Evolutionary conservation across 305 asterid genomes (phyloP).

Genomic region (Solanum hybrid): DNA sequence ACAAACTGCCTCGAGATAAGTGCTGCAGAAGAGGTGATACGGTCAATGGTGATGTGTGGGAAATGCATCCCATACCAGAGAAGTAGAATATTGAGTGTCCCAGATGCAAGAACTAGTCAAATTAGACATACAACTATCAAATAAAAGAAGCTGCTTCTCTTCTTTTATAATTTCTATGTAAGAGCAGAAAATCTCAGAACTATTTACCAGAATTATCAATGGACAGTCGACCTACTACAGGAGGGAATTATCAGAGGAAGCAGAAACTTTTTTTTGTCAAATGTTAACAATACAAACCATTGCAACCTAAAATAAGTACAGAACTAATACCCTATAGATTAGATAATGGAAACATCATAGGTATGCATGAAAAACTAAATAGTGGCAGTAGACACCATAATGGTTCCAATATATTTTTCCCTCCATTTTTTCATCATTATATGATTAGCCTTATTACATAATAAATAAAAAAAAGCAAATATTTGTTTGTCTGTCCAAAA

Average conservation of each 20-base stretch:
- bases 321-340: background rate
- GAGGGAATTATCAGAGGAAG: background rate
- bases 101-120: background rate
- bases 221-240: background rate
- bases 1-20: constrained; percentile 88
- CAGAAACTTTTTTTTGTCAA: background rate
- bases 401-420: background rate
- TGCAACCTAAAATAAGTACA: background rate
- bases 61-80: background rate
- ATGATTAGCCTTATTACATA: background rate
- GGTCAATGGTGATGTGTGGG: constrained; percentile 6
- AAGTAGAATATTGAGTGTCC: background rate
- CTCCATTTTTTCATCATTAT: background rate
- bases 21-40: constrained; percentile 38
- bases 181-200: background rate
- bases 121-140: background rate
- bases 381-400: background rate
- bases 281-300: background rate
- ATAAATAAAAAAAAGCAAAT: no score
- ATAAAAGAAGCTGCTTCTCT: background rate
- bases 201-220: background rate
- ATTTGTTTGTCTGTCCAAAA: background rate
- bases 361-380: background rate
- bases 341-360: background rate
- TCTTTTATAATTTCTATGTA: background rate